A percentile compares a stretch with the other conserved stretches of the same genome.
Evolutionary conservation across 352 stramenopile genomes (phyloP).

Genomic region (Globisporangium nunn): DNA sequence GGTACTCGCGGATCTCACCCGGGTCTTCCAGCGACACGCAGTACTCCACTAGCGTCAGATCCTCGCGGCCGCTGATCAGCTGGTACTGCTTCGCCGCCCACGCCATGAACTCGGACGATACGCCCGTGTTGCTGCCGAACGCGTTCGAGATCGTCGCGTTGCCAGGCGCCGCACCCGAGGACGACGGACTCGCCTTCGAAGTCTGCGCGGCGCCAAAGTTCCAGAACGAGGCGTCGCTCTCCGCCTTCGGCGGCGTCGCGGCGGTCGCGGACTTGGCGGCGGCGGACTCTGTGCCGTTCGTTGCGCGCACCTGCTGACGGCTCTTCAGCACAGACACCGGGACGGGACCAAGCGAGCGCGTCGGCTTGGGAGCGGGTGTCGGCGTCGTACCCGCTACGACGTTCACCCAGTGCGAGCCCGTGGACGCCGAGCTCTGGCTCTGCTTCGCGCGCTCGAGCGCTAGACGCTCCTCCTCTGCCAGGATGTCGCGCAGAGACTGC

Average conservation of each 20-base stretch:
- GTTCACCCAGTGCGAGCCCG: constrained; percentile 80
- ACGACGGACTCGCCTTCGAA: constrained; percentile 18
- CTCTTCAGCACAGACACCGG: constrained; percentile 80
- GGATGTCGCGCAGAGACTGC: constrained; percentile 73
- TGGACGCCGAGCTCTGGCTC: constrained; percentile 21
- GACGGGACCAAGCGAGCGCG: constrained; percentile 56
- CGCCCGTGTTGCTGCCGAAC: constrained; percentile 38
- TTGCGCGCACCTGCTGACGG: constrained; percentile 41
- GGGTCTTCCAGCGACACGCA: constrained; percentile 93
- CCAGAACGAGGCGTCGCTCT: constrained; percentile 77
- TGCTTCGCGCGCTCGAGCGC: constrained; percentile 55
- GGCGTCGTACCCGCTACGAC: constrained; percentile 66
- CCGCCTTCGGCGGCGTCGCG: constrained; percentile 31
- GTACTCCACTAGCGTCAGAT: constrained; percentile 90
- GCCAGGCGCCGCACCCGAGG: not conserved
- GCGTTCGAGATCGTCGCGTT: constrained; percentile 22
- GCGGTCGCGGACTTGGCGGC: constrained; percentile 14
- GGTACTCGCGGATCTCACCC: constrained; percentile 93
- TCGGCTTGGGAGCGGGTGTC: constrained; percentile 40
- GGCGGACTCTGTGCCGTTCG: constrained; percentile 22
- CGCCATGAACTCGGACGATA: constrained; percentile 69
- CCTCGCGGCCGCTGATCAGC: constrained; percentile 58
- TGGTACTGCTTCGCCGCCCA: constrained; percentile 81
- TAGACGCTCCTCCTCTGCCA: constrained; percentile 76
- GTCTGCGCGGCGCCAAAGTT: constrained; percentile 60